phyloP scores from a whole-genome alignment of 768 basidiomycete species.

The Kondoa malvinella region DNA sequence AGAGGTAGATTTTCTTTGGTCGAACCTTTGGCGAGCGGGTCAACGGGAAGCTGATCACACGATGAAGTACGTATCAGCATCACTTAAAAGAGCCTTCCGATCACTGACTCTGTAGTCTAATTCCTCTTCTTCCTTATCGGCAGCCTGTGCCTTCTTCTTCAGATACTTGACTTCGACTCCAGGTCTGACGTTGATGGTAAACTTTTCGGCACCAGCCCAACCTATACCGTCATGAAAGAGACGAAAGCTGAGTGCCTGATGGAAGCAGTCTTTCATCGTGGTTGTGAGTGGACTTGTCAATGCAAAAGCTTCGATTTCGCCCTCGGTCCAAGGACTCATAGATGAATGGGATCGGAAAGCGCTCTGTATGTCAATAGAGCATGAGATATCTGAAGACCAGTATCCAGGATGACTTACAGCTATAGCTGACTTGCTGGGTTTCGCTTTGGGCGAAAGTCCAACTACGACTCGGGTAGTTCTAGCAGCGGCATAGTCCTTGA shows the following conservation, averaged over 20 bases:
- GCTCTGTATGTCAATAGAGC: conserved; percentile 34
- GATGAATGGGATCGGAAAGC: conserved; percentile 21
- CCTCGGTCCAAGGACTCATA: conserved; percentile 32
- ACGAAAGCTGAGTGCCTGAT: conserved; percentile 42
- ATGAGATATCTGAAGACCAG: conserved; percentile 40
- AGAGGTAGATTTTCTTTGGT: conserved; percentile 44
- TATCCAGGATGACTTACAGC: not conserved
- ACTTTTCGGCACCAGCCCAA: conserved; percentile 53
- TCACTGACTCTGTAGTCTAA: not conserved
- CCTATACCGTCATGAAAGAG: conserved; percentile 40
- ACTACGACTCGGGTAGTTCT: conserved; percentile 41
- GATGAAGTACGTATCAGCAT: not conserved
- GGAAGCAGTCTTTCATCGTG: conserved; percentile 43
- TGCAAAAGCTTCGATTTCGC: conserved; percentile 44
- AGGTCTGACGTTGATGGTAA: conserved; percentile 36
- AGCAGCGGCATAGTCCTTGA: conserved; percentile 35
- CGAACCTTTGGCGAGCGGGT: conserved; percentile 34
- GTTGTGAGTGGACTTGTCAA: conserved; percentile 49
- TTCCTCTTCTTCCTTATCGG: conserved; percentile 31
- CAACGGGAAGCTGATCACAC: conserved; percentile 22
- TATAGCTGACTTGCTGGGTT: conserved; percentile 40
- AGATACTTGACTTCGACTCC: conserved; percentile 28
- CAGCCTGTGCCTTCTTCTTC: conserved; percentile 34
- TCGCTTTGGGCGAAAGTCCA: conserved; percentile 46
- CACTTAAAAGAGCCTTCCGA: not conserved